Base-by-base conservation (phyloP, 495 filamentous ascomycete species). In the Lophiostoma macrostomum region DNA sequence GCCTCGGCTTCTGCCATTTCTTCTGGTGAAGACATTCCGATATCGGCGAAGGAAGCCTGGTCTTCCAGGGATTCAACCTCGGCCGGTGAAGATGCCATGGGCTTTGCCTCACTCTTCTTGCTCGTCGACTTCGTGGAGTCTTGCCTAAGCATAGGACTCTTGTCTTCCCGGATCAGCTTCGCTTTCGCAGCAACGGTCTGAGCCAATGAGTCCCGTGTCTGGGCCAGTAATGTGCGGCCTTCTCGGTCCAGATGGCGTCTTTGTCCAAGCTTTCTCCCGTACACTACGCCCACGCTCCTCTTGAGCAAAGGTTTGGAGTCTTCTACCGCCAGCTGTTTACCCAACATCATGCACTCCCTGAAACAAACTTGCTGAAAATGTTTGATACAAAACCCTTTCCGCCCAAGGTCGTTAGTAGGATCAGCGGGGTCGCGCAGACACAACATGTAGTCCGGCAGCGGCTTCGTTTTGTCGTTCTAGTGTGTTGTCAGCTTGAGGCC, bases 341-440 rank as follows among this genome's bases (percentile, higher is more conserved):
- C n/a, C n/a, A n/a, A n/a, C n/a, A n/a, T n/a, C n/a, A n/a, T n/a
- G n/a, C n/a, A n/a, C n/a, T n/a, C n/a, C n/a, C n/a, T n/a, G 18
- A 18, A 5, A 18, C 70, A 65, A 7, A 61, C 75, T 14, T 19
- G 44, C 44, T 67, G 64, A 19, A 77, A 48, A 45, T 75, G 68
- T 50, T 75, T 74, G 54, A 77, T 73, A 35, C 58, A 64, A 38
- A 70, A 61, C 2, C 47, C 53, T 44, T 67, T 71, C 31, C 51
- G 42, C 18, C 81, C 82, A 0, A 83, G 66, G 56, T 85, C 79
- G 49, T 79, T 79, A 58, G 71, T 67, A 25, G 71, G 70, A 50
- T 83, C 72, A 2, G 78, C 76, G 0, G 82, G 82, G 50, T 85
- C 80, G 60, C 84, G 81, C 4, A 85, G 64, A 56, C 75, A 82